Evolutionary conservation across 257 asterid genomes (phyloP).

Genomic region (Solanum verrucosum): DNA sequence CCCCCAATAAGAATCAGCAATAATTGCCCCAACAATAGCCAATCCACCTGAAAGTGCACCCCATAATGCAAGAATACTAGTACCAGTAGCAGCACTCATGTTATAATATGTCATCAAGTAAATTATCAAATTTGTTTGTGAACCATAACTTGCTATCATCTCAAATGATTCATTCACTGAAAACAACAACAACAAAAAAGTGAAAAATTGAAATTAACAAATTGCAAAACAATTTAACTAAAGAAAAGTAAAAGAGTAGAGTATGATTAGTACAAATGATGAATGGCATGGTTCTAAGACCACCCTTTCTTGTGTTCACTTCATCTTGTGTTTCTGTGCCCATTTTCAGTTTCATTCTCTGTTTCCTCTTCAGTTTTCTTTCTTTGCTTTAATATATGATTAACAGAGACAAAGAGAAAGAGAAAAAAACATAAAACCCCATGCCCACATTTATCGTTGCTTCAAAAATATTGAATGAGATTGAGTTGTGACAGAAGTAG

Average conservation of each 20-base stretch:
- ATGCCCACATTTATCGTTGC: not conserved
- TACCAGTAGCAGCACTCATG: constrained; percentile 1
- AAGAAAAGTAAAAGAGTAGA: not conserved
- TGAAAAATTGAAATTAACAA: not conserved
- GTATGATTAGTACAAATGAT: not conserved
- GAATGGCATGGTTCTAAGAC: constrained; percentile 13
- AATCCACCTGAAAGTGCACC: constrained; percentile 4
- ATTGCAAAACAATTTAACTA: not conserved
- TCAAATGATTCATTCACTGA: constrained; percentile 16
- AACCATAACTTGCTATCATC: constrained; percentile 7
- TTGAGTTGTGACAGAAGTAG: no score
- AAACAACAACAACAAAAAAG: not conserved
- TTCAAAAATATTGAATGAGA: no score
- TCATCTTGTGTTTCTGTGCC: not conserved
- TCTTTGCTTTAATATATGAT: not conserved
- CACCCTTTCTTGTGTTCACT: not conserved
- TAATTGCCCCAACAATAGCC: constrained; percentile 6
- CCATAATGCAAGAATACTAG: constrained; percentile 5
- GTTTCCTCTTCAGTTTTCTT: not conserved
- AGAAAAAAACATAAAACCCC: not conserved
- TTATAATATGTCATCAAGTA: constrained; percentile 9
- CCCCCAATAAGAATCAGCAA: constrained; percentile 13
- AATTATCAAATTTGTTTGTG: constrained; percentile 5
- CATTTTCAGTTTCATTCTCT: not conserved
- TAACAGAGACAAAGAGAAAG: not conserved